Evolutionary conservation across 106 monocot genomes (phyloP), one percentile per base, ranked within the genome.

Genomic region (Agapanthus africanus): DNA sequence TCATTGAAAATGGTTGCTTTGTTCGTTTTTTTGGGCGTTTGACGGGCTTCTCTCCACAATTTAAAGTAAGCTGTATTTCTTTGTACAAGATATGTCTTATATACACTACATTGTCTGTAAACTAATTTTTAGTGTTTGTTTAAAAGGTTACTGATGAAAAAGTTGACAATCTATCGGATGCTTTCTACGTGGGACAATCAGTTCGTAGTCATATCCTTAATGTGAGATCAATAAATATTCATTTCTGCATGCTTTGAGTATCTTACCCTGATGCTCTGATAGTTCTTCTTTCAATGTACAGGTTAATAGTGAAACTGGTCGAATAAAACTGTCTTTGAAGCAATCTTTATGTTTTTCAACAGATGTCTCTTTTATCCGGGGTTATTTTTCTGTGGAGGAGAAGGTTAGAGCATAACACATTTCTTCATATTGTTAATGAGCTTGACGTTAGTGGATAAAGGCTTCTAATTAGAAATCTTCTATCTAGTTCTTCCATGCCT

Each of bases 1-100:
- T 99, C 5, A 99, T 92, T 81, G 89, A 77, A 60, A 68, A 62
- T 65, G 97, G 97, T 11, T 92, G 89, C 56, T 99, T 99, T 76
- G 83, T 99, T 79, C 92, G 97, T 13, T 99, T 89, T 83, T 82
- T 99, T 78, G 97, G 97, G 40, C 81, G 76, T 40, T 77, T 99
- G 59, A 99, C 92, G 65, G 97, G 92, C 75, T 99, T 92, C 69
- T 87, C 77, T 61, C 81, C 86, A 15, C 77, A 87, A 77, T 71
- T 72, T 63, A 92, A 80, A 80, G 92, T 97, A 85, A 37, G 73
- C 39, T 7, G 50, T 1, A 8, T 79, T 41, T 36, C 30, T 56
- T 40, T 56, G 41, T 52, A 32, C 11, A 8, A 21, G 19, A 41
- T 18, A 37, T 4, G 27, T n/a, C n/a, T n/a, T n/a, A n/a, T n/a